Base-by-base conservation (phyloP, 768 basidiomycete genomes). In the Termitomyces bulborhizus region DNA sequence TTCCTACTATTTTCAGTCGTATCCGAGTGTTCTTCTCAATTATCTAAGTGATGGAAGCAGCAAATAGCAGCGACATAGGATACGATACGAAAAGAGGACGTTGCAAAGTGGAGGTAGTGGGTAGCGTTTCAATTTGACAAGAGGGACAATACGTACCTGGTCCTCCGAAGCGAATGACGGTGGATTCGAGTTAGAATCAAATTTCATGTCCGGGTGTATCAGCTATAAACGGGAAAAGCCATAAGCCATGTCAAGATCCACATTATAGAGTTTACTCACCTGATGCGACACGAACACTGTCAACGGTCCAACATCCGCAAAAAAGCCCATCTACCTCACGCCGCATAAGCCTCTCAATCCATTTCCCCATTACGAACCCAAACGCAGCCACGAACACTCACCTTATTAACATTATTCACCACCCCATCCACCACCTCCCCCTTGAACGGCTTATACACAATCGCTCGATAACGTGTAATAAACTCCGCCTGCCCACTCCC, bases 391-490 rank as follows among this genome's bases (percentile, higher is more conserved):
- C 27, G 1, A 12, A 41, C 32, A 51, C 85, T 64, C 62, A 93
- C 96, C 81, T 97, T 97, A 69, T 86, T 95, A 36, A 99, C 97
- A 57, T 91, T 94, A 64, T 87, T 88, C 16, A 99, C 96, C 3
- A 94, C 86, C 0, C 93, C 96, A 68, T 99, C 97, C 16, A 99
- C 90, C 4, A 98, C 96, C 68, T 99, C 96, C 9, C 94, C 95
- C 70, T 98, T 97, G 81, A 98, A 98, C n/a, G 97, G 97, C 71
- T 98, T 95, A 82, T 97, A 98, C 18, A 99, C 96, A 60, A 99
- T 93, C 6, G 97, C 97, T 27, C 89, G 85, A 72, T 98, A 99
- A 53, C 88, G 79, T 21, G 93, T 93, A 60, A 92, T 81, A 70
- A 99, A 99, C 73, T 98, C 93, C 4, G 97, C 97, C 71, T 96